phyloP scores from a whole-genome alignment of 805 yeast genomes.

The Lipomyces chichibuensis region DNA sequence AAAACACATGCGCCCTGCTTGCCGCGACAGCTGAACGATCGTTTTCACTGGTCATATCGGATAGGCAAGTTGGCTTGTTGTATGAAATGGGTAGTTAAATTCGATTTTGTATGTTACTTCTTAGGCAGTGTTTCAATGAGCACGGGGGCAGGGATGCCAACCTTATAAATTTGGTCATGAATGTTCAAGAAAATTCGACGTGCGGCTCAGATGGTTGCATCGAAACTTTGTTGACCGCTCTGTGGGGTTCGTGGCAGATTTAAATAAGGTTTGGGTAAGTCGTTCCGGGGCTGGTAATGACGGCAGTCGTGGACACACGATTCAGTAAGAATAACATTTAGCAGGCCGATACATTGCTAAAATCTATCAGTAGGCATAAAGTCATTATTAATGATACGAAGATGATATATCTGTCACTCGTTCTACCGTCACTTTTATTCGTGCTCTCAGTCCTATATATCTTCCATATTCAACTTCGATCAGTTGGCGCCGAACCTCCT shows the following conservation, averaged over 20 bases:
- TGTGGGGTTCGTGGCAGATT: background rate
- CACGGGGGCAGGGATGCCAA: background rate
- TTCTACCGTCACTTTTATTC: background rate
- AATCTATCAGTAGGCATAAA: too few species aligned
- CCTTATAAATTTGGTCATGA: background rate
- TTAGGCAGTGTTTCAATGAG: background rate
- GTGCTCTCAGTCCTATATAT: conserved; percentile 9
- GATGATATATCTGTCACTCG: background rate
- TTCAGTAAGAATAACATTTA: too few species aligned
- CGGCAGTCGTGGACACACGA: too few species aligned
- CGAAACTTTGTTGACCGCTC: background rate
- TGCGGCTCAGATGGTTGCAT: background rate
- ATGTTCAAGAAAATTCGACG: background rate
- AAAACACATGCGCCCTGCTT: conserved; percentile 60
- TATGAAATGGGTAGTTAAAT: background rate
- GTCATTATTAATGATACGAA: too few species aligned
- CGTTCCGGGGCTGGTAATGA: background rate
- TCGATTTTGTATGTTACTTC: too few species aligned
- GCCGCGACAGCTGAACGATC: background rate
- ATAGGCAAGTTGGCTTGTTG: background rate
- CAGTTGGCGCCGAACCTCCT: conserved; percentile 20
- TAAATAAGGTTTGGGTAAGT: background rate
- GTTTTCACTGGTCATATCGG: background rate
- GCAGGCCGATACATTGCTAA: too few species aligned
- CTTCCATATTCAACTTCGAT: conserved; percentile 13